phyloP scores from a whole-genome alignment of 1,284 basidiomycete genomes.

The Ganoderma lucidum region DNA sequence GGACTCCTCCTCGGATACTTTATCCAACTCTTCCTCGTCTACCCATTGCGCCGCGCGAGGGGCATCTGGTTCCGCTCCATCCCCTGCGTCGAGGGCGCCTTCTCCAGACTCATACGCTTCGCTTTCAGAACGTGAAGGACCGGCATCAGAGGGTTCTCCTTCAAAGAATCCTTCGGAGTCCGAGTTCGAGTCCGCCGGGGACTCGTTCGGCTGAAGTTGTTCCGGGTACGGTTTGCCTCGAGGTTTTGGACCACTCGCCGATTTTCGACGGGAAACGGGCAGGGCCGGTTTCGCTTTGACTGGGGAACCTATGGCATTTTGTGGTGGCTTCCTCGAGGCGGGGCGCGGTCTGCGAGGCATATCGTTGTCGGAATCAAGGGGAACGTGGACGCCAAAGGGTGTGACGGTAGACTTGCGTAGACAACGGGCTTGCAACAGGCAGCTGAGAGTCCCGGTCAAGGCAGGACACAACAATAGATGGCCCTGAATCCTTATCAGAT shows the following conservation, averaged over 20 bases:
- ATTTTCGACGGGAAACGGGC: conserved; percentile 7
- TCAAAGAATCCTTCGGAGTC: conserved; percentile 16
- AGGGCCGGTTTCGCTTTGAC: neutral
- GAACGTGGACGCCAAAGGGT: neutral
- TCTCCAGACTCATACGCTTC: conserved; percentile 32
- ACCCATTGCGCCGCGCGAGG: conserved; percentile 44
- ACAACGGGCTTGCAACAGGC: neutral
- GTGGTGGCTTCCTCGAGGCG: conserved; percentile 34
- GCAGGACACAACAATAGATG: neutral
- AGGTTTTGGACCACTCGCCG: conserved; percentile 5
- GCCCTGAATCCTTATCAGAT: conserved; percentile 14
- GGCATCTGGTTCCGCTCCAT: conserved; percentile 38
- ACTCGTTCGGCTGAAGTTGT: conserved; percentile 22
- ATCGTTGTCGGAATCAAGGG: neutral
- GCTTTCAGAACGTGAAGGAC: conserved; percentile 5
- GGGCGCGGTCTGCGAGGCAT: conserved; percentile 45
- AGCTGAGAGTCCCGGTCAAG: neutral
- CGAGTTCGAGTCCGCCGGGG: conserved; percentile 23
- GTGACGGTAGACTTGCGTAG: neutral
- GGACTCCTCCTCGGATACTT: conserved; percentile 33
- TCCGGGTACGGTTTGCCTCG: conserved; percentile 6
- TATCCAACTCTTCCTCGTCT: conserved; percentile 46
- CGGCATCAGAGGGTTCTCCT: conserved; percentile 19
- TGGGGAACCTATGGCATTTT: neutral
- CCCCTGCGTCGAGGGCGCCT: neutral